Base-by-base conservation (phyloP, 169 alveolate genomes). In the Plasmodium fragile region DNA sequence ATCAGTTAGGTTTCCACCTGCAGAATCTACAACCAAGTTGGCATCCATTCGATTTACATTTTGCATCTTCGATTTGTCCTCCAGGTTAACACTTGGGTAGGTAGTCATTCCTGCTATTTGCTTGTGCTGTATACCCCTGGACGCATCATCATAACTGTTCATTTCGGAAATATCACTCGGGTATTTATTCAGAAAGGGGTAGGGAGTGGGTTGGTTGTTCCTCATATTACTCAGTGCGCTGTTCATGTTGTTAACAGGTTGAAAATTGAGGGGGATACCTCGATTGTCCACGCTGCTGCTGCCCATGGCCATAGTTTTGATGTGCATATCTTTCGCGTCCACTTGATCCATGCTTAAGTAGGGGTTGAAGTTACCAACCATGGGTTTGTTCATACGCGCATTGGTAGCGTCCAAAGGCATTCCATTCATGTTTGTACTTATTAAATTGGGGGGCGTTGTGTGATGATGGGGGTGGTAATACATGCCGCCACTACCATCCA, bases 301-400 rank as follows among this genome's bases (percentile, higher is more conserved):
- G 30, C 39, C 28, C 59, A 11, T 22, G 10, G 41, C 55, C 25
- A 53, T 22, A 30, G 10, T 28, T 70, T 72, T 30, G 0, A 4
- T 53, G 22, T 53, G 34, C 30, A 81, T 25, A 4, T 7, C 25
- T 13, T 81, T 81, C 3, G 49, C 41, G 2, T 34, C 84, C 52
- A 45, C 22, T 18, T 41, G 52, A 43, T 85, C 65, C n/a, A 36
- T 10, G 45, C 79, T 72, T 34, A 22, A 41, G 43, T 82, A 82
- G n/a, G 75, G 52, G 70, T 36, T 70, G 34, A 34, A 82, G 53
- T 82, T 82, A 69, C 73, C 73, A 70, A 69, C 71, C 25, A 82
- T 39, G 25, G 92, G 41, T 22, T 70, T 45, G 39, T 82, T 82
- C 45, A 82, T 41, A 11, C 53, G 70, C 4, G 77, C 18, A 25